Conservation (phyloP, 108 stramenopile genomes). For the Asterionellopsis glacialis region DNA sequence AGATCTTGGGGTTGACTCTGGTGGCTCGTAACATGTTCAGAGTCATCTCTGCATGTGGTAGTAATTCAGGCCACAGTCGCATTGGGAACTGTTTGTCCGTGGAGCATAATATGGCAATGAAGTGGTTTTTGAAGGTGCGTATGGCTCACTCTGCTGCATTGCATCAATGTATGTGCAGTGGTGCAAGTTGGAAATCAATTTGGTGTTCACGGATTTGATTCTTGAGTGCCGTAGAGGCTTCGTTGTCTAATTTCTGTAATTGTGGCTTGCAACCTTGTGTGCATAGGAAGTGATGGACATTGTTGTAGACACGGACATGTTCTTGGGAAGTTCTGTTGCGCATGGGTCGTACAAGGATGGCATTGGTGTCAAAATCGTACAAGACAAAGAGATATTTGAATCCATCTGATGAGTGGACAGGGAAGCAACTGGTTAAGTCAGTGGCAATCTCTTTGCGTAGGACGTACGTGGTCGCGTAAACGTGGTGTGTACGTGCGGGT, state of each 20-base stretch:
- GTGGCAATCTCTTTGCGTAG: too few species aligned
- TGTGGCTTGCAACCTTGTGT: too few species aligned
- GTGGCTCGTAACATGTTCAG: slow-evolving; percentile 32
- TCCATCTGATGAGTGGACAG: too few species aligned
- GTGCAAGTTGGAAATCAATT: slow-evolving; percentile 6
- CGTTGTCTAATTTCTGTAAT: too few species aligned
- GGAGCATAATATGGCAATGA: too few species aligned
- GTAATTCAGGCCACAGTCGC: slow-evolving; percentile 14
- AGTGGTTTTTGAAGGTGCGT: too few species aligned
- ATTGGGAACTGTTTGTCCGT: slow-evolving; percentile 16
- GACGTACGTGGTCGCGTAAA: too few species aligned
- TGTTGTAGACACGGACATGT: background rate
- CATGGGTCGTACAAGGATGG: slow-evolving; percentile 20
- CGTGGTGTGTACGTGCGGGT: slow-evolving; percentile 5
- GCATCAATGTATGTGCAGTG: too few species aligned
- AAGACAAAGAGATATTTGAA: slow-evolving; percentile 2
- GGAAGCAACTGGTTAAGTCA: too few species aligned
- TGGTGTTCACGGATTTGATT: slow-evolving; percentile 16
- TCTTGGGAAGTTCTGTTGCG: slow-evolving; percentile 3
- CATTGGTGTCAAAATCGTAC: slow-evolving; percentile 17
- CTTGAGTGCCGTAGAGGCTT: slow-evolving; percentile 6
- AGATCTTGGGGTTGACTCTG: slow-evolving; percentile 27
- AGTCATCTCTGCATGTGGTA: slow-evolving; percentile 23
- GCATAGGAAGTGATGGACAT: slow-evolving; percentile 19
- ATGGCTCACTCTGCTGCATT: too few species aligned